Evolutionary conservation across 2,329 filamentous ascomycete genomes (phyloP).

Genomic region (Diplodia sapinea): DNA sequence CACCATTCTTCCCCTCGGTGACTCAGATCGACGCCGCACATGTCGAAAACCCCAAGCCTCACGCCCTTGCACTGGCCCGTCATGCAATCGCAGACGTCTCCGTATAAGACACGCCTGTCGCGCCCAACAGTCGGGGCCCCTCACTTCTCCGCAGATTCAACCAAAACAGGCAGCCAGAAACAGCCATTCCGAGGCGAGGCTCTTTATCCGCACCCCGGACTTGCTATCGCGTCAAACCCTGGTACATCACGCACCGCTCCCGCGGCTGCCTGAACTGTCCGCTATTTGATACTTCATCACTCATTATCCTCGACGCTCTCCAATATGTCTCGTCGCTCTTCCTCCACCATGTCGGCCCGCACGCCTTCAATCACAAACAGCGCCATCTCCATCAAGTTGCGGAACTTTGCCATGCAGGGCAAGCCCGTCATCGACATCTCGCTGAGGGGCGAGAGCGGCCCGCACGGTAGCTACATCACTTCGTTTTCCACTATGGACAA

Average conservation of each 20-base stretch:
- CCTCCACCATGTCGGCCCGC: conserved; percentile 16
- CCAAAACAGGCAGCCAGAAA: conserved; percentile 10
- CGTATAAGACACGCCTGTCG: conserved; percentile 2
- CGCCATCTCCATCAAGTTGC: conserved; percentile 39
- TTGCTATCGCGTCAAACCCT: neutral
- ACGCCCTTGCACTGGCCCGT: conserved; percentile 4
- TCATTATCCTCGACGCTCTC: neutral
- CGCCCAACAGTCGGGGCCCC: neutral
- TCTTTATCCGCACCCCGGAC: conserved; percentile 4
- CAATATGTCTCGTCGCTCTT: neutral
- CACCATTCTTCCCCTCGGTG: conserved; percentile 17
- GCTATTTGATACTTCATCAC: neutral
- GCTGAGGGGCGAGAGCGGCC: conserved; percentile 44
- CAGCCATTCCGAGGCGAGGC: neutral
- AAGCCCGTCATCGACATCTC: conserved; percentile 53
- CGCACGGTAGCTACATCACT: conserved; percentile 45
- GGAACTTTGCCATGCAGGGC: conserved; percentile 42
- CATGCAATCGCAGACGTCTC: neutral
- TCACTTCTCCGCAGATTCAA: conserved; percentile 3
- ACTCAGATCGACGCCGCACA: conserved; percentile 29
- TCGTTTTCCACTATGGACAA: conserved; percentile 64
- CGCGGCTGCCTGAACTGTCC: conserved; percentile 1
- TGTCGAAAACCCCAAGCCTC: neutral
- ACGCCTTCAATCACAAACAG: conserved; percentile 3
- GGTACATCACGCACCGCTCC: neutral